Evolutionary conservation across 805 yeast species (phyloP), one percentile per base, ranked within the genome.

Genomic region (Metschnikowia baotianmanensis): DNA sequence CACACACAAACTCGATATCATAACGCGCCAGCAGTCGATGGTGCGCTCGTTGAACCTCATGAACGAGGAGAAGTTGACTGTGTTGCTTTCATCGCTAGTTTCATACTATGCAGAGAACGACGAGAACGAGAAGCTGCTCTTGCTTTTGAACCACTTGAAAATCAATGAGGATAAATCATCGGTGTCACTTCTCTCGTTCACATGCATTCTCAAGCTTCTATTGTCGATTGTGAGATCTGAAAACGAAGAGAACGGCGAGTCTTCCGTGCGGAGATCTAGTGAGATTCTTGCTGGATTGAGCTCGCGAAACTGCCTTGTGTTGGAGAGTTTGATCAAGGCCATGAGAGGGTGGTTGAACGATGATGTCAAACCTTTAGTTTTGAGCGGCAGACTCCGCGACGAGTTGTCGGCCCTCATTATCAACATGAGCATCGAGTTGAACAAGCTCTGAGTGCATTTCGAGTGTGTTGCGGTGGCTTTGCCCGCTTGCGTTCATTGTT

Each of bases 61-160:
- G 15, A 51, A 47, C 13, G 63, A 61, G 31, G 72, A 67, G 33
- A 63, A 65, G 40, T 62, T 58, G 32, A 55, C 63, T n/a, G 57
- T 63, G 1, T 49, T 67, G 33, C 47, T 57, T 1, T 42, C 59
- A n/a, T 53, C 65, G 7, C 48, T 64, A 25, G 49, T 61, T 6
- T 33, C 52, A 4, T 56, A 52, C 41, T 62, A 57, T 44, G 43
- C 46, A 37, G 37, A 47, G 25, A 35, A 47, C 8, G 47, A 55
- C 6, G 53, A 60, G 28, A 33, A 34, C 6, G 41, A 42, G 21
- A 50, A 61, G 28, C 53, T 57, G 15, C 30, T 38, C 6, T 43
- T 50, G 42, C 52, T 65, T 27, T 50, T 67, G 31, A 54, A 52
- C 17, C 50, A 58, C 40, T 51, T 69, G 35, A 41, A 43, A 12